A percentile compares a stretch with the other conserved stretches of the same genome.
Evolutionary conservation across 2,329 filamentous ascomycete genomes (phyloP).

Genomic region (Aureobasidium sp.): DNA sequence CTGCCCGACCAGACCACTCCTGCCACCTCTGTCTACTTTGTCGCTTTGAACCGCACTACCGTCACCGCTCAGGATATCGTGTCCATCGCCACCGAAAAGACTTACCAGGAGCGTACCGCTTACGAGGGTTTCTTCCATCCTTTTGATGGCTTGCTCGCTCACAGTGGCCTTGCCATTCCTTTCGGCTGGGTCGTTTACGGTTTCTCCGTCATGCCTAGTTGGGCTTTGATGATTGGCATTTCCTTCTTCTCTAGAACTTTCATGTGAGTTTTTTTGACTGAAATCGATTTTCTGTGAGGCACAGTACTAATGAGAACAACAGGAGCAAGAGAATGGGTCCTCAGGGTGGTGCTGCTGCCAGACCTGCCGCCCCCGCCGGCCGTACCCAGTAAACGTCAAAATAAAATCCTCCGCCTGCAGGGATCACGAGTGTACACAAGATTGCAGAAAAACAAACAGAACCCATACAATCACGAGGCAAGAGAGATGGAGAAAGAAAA

Average conservation of each 20-base stretch:
- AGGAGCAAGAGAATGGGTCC: conserved; percentile 19
- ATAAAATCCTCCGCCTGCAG: not conserved
- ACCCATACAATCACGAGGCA: not conserved
- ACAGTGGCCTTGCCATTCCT: conserved; percentile 56
- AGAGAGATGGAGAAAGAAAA: not conserved
- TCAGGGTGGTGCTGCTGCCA: conserved; percentile 3
- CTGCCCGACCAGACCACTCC: conserved; percentile 58
- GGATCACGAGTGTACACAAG: not conserved
- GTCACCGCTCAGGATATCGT: conserved; percentile 58
- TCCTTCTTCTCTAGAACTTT: conserved; percentile 66
- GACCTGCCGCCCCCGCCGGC: conserved; percentile 5
- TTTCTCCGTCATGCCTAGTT: conserved; percentile 55
- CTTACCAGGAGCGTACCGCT: conserved; percentile 43
- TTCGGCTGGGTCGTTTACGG: conserved; percentile 61
- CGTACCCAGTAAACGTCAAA: conserved; percentile 10
- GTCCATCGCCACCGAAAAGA: conserved; percentile 53
- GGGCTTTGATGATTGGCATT: conserved; percentile 70
- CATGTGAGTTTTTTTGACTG: conserved; percentile 53
- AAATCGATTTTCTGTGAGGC: not conserved
- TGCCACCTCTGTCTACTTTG: conserved; percentile 56
- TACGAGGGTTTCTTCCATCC: conserved; percentile 69
- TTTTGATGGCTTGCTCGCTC: conserved; percentile 60
- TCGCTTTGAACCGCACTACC: conserved; percentile 62
- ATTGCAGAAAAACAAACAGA: not conserved
- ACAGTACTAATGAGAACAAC: not conserved